These are phyloP conservation scores for Polyporus tsugae DNA, from an alignment of 1,284 basidiomycete species.

Conservation along the genomic window DNA sequence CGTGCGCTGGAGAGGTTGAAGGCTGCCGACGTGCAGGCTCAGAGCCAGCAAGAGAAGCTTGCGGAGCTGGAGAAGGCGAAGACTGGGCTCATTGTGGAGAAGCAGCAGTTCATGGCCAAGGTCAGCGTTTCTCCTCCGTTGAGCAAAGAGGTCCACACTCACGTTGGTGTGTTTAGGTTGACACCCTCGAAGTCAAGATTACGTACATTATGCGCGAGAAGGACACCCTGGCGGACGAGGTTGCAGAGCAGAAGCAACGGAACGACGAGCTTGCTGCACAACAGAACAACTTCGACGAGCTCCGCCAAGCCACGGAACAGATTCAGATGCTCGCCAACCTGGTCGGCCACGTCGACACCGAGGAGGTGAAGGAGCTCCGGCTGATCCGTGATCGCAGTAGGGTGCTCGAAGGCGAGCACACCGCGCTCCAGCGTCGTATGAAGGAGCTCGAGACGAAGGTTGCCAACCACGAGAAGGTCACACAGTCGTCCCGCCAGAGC, in stretches of 20 bases:
- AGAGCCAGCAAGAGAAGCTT: constrained; percentile 66
- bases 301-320: constrained; percentile 72
- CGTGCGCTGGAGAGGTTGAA: constrained; percentile 75
- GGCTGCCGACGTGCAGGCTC: constrained; percentile 69
- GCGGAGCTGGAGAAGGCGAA: constrained; percentile 66
- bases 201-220: constrained; percentile 66
- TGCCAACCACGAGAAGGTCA: constrained; percentile 65
- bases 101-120: constrained; percentile 63
- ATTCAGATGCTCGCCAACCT: constrained; percentile 69
- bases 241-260: constrained; percentile 62
- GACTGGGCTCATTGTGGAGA: constrained; percentile 60
- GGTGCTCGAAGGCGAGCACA: constrained; percentile 71
- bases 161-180: constrained; percentile 51
- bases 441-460: constrained; percentile 75
- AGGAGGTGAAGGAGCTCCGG: constrained; percentile 74
- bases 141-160: background rate
- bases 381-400: constrained; percentile 70
- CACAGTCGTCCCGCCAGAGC: constrained; percentile 65
- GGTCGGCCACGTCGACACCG: constrained; percentile 69
- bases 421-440: constrained; percentile 70
- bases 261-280: constrained; percentile 66
- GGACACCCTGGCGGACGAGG: constrained; percentile 58
- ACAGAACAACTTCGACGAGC: constrained; percentile 74
- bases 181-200: constrained; percentile 64
- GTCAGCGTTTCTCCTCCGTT: constrained; percentile 47